Base-by-base conservation (phyloP, 257 asterid genomes). In the Vinca minor region DNA sequence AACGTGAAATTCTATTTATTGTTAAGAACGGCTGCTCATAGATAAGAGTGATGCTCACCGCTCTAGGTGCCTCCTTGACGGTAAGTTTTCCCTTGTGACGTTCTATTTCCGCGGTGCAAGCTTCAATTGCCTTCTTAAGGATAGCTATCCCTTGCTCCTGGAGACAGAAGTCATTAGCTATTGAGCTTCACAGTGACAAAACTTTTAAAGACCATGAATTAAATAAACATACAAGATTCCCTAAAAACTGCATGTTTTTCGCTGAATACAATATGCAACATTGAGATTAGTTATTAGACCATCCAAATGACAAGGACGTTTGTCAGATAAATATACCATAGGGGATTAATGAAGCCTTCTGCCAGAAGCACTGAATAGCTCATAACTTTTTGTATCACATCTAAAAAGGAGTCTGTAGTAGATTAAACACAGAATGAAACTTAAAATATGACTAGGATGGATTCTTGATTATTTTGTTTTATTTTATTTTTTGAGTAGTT, bases 121-220 rank as follows among this genome's bases (percentile, higher is more conserved):
- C 92, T 78, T 80, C 85, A 74, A 93, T 93, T 54, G 98, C 98
- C 78, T 84, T 80, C 68, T 63, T 72, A 60, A 89, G 97, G 65
- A 85, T 21, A 56, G 87, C 71, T 58, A 93, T 87, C 38, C 97
- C 98, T 93, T 89, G 99, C 72, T 89, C 99, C 99, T 93, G 86
- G 63, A 20, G 15, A 18, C 49, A 52, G 21, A 3, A 49, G 42
- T 44, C 38, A 45, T 23, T 18, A 29, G 36, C 21, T 28, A n/a
- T n/a, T n/a, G n/a, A 41, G 38, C 18, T 46, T 55, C 60, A 56
- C 38, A 18, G 15, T 34, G 38, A 29, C 13, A 15, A 1, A 29
- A 39, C 49, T 48, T 38, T 42, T 8, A 49, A 49, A 62, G 65
- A 54, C 47, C 67, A 45, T 14, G 66, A 44, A 50, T 54, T 36